Base-by-base conservation (phyloP, 2,329 filamentous ascomycete species). In the Diaporthe aspalathi region DNA sequence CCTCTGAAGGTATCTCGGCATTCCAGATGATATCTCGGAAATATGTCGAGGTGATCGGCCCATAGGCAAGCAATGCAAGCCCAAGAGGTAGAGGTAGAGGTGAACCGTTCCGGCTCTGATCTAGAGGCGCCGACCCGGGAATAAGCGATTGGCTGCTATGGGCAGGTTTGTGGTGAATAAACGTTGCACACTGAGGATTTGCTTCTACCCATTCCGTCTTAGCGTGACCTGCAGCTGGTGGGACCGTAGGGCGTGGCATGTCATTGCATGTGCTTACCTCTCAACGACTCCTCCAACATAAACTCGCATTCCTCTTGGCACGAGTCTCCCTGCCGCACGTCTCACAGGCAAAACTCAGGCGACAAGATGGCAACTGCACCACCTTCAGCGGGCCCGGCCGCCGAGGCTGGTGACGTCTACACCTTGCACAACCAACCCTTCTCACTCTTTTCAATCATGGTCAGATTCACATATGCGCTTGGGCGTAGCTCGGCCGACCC, bases 401-500 rank as follows among this genome's bases (percentile, higher is more conserved):
- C 32, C 11, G 38, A 14, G 9, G 16, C 22, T 17, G 22, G 17
- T 3, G 24, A 32, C 2, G 20, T 62, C 40, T 62, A 62, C 40
- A 32, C 12, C 12, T n/a, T 62, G 24, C 57, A 62, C 3, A 62
- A 62, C 20, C 40, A 62, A 9, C 57, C 57, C 1, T 62, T 62
- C 40, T 62, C 57, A n/a, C 40, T 62, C 0, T 62, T 62, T 8
- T 62, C 57, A 16, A 62, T 62, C 8, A 62, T 62, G 57, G 57
- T 32, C 27, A 47, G 57, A 3, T 62, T 62, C 16, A 62, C 57
- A 7, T 62, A 47, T 5, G 57, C 16, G 5, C 27, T 62, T 32
- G 57, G 40, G 7, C 40, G 57, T 29, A 47, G 24, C 27, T 62
- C 57, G 32, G 57, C 57, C 57, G 27, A 47, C 11, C 11, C 16